Evolutionary conservation across 2,329 filamentous ascomycete genomes (phyloP), one percentile per base, ranked within the genome.

Genomic region (Stenocarpella maydis): DNA sequence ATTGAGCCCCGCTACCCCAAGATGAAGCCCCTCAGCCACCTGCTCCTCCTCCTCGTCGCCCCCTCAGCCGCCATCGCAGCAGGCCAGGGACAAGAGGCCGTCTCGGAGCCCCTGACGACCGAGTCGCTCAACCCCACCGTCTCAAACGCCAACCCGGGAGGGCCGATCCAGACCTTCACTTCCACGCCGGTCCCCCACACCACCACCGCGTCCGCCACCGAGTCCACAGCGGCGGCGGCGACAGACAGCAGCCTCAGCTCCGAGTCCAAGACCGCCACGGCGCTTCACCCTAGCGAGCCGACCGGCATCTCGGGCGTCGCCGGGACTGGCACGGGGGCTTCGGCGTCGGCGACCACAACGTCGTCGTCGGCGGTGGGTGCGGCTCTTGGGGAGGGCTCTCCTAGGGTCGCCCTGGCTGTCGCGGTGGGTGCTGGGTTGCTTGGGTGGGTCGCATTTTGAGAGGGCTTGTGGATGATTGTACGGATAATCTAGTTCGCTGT

Each of bases 331-430:
- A 26, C 64, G 15, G 24, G 26, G 2, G 41, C 64, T 0, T 47
- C 65, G 52, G 41, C 52, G 4, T 49, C 47, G 47, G 47, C 61
- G 9, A 41, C 61, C 12, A 21, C 61, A 10, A 52, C 47, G 24
- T n/a, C 58, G 4, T 63, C 28, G 39, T n/a, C 61, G 17, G 53
- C 39, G 6, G 52, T 21, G 15, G 65, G 31, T 17, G 31, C 52
- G 8, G 65, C 53, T 41, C 37, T 55, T n/a, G 31, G 8, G 31
- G 52, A 49, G 2, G 24, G 65, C 7, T 54, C 52, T 24, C 49
- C 64, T 9, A 69, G n/a, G 45, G 28, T 71, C 34, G 70, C 70
- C 21, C 52, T 71, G 61, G 70, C 67, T 39, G 47, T 69, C 34
- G 70, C 70, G 12, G 8, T 71, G 17, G 70, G 69, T 5, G 61